Percentiles rank a stretch among this genome's conserved stretches.
Conservation (phyloP, 768 basidiomycete genomes). For the Arthromyces matolae region DNA sequence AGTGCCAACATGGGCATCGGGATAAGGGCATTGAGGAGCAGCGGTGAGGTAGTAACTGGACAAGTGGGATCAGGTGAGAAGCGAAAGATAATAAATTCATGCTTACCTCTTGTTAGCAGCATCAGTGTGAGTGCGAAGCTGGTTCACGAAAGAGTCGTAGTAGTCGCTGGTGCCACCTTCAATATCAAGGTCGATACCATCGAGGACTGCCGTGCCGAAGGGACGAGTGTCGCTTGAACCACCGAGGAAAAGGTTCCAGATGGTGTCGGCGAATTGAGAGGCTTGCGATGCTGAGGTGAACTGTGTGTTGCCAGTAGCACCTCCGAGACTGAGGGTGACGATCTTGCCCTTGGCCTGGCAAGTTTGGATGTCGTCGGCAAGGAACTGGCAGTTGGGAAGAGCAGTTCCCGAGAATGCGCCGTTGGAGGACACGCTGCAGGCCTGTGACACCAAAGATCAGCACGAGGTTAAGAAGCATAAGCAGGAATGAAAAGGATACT, state of each 20-base stretch:
- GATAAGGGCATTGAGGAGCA: constrained; percentile 57
- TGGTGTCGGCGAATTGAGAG: constrained; percentile 47
- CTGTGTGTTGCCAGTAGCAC: constrained; percentile 46
- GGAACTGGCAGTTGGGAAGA: constrained; percentile 53
- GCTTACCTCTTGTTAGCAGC: constrained; percentile 45
- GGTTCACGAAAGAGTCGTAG: constrained; percentile 46
- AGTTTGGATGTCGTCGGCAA: constrained; percentile 51
- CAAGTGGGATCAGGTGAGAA: neutral
- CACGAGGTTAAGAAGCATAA: neutral
- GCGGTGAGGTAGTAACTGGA: constrained; percentile 52
- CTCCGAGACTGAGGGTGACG: constrained; percentile 46
- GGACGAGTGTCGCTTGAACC: constrained; percentile 55
- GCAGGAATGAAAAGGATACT: neutral
- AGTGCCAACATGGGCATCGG: constrained; percentile 51
- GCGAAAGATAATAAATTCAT: too few species aligned
- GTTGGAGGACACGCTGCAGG: constrained; percentile 40
- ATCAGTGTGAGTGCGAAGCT: constrained; percentile 39
- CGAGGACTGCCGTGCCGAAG: constrained; percentile 61
- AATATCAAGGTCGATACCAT: constrained; percentile 65
- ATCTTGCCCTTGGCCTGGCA: constrained; percentile 59
- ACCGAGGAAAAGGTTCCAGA: constrained; percentile 70
- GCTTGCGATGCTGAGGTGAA: constrained; percentile 53
- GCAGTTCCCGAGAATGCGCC: constrained; percentile 52
- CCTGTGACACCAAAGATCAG: constrained; percentile 28
- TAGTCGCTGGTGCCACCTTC: constrained; percentile 50